Conservation (phyloP, 768 basidiomycete species). For the Tricholoma sp. region DNA sequence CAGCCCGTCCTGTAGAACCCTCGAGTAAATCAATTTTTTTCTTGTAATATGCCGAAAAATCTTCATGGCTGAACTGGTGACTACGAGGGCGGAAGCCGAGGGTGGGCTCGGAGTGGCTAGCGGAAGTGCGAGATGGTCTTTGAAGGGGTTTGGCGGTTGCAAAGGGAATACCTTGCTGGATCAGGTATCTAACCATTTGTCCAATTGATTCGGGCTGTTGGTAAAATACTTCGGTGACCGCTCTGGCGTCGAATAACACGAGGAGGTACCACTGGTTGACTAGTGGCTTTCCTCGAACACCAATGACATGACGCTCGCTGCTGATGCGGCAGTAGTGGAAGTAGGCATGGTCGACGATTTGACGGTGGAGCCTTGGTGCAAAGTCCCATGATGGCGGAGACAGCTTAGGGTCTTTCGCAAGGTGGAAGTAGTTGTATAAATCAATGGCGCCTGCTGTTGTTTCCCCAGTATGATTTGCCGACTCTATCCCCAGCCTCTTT, state of each 20-base stretch:
- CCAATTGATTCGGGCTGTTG: too few species aligned
- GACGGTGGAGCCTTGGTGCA: too few species aligned
- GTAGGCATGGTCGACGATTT: neutral
- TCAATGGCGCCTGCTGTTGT: neutral
- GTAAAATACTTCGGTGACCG: too few species aligned
- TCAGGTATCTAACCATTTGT: neutral
- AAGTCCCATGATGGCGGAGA: constrained; percentile 1
- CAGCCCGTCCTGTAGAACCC: neutral
- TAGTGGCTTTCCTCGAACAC: neutral
- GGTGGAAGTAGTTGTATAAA: neutral
- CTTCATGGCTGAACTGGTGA: neutral
- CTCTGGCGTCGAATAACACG: neutral
- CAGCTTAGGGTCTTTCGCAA: too few species aligned
- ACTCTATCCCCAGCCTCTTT: neutral
- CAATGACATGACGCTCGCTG: too few species aligned
- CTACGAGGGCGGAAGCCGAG: neutral
- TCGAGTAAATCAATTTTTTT: neutral
- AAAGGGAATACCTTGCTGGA: constrained; percentile 1
- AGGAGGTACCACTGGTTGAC: constrained; percentile 7
- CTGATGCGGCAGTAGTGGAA: neutral
- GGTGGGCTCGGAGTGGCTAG: neutral
- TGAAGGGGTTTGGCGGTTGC: constrained; percentile 1
- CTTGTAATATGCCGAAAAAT: constrained; percentile 1
- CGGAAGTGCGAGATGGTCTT: neutral
- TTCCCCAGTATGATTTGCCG: too few species aligned